Percentiles rank a stretch among this genome's conserved stretches.
These are phyloP conservation scores for Colletotrichum tropicale DNA, from an alignment of 2,329 filamentous ascomycete genomes.

Conservation along the genomic window DNA sequence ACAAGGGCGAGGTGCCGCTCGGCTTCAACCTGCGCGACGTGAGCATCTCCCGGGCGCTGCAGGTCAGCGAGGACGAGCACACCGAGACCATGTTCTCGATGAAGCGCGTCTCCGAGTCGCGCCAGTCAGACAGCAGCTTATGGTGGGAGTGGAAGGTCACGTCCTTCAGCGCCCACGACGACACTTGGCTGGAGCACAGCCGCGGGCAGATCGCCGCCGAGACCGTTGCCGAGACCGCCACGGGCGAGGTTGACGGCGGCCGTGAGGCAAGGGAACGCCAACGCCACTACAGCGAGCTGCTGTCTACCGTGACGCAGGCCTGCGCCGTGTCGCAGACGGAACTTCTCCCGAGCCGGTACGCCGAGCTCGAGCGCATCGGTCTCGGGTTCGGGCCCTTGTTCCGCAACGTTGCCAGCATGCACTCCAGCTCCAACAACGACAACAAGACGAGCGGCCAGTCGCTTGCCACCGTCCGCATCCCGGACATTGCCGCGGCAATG, in stretches of 20 bases:
- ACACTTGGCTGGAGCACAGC: slow-evolving; percentile 5
- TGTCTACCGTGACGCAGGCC: not conserved
- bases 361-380: not conserved
- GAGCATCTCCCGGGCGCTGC: slow-evolving; percentile 16
- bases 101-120: slow-evolving; percentile 1
- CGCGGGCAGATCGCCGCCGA: slow-evolving; percentile 21
- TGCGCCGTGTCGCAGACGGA: not conserved
- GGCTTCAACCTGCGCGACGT: slow-evolving; percentile 25
- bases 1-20: not conserved
- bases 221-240: not conserved
- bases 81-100: slow-evolving; percentile 22
- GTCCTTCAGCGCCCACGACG: not conserved
- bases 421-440: not conserved
- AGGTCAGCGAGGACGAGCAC: slow-evolving; percentile 7
- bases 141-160: slow-evolving; percentile 8
- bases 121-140: slow-evolving; percentile 28
- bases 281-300: not conserved
- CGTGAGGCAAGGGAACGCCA: not conserved
- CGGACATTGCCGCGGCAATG: slow-evolving; percentile 24
- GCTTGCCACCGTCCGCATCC: not conserved
- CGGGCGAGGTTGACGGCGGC: not conserved
- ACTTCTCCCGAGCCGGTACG: not conserved
- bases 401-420: not conserved
- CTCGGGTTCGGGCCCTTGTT: not conserved
- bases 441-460: not conserved